phyloP scores from a whole-genome alignment of 495 filamentous ascomycete genomes.

The Penicillium argentinense region DNA sequence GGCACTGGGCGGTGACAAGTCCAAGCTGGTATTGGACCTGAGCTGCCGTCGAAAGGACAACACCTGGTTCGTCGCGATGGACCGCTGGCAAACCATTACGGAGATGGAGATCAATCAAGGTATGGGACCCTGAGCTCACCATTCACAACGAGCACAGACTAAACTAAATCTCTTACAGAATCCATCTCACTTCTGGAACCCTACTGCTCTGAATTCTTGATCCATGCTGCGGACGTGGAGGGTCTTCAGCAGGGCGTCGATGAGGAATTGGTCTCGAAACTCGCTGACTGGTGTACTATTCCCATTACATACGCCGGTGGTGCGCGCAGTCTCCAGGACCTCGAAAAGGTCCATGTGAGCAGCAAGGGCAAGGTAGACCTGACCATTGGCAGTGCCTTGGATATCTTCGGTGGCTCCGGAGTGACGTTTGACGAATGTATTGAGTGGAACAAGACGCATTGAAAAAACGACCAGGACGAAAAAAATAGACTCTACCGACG shows the following conservation, averaged over 20 bases:
- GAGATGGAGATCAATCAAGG: slow-evolving; percentile 90
- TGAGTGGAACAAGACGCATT: slow-evolving; percentile 68
- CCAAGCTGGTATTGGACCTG: slow-evolving; percentile 89
- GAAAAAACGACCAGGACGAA: not conserved
- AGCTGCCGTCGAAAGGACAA: slow-evolving; percentile 76
- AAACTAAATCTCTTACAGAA: slow-evolving; percentile 54
- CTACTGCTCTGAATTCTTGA: slow-evolving; percentile 92
- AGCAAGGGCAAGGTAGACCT: slow-evolving; percentile 84
- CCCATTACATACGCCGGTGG: slow-evolving; percentile 97
- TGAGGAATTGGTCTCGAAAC: slow-evolving; percentile 70
- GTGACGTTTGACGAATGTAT: slow-evolving; percentile 89
- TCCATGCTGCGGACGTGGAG: slow-evolving; percentile 98
- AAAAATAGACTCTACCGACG: not conserved
- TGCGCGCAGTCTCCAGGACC: slow-evolving; percentile 73
- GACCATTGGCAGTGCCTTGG: slow-evolving; percentile 93
- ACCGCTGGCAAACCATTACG: slow-evolving; percentile 97
- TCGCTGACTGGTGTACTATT: slow-evolving; percentile 83
- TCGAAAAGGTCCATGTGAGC: slow-evolving; percentile 73
- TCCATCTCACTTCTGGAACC: slow-evolving; percentile 78
- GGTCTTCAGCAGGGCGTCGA: slow-evolving; percentile 90
- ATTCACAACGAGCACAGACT: too few species aligned
- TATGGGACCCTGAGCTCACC: slow-evolving; percentile 38
- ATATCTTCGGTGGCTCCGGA: slow-evolving; percentile 87
- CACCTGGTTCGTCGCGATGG: slow-evolving; percentile 93
- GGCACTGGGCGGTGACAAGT: slow-evolving; percentile 68